Percentiles rank a stretch among this genome's conserved stretches.
Evolutionary conservation across 805 yeast species (phyloP).

Genomic region (Pichia phayaonensis): DNA sequence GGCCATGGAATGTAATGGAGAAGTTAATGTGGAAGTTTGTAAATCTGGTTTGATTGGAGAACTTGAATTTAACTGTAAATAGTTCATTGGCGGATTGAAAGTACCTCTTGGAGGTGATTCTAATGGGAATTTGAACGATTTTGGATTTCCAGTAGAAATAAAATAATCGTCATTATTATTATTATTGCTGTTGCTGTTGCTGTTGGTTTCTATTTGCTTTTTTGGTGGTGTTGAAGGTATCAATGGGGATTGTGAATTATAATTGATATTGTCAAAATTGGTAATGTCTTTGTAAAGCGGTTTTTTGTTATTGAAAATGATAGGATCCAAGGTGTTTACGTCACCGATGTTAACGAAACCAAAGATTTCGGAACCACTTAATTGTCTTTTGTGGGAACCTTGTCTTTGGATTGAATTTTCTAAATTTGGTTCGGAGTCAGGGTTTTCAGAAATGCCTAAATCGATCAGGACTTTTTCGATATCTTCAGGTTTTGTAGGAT

Average conservation of each 20-base stretch:
- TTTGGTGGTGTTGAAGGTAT: background rate
- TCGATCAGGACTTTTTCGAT: constrained; percentile 26
- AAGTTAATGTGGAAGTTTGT: constrained; percentile 7
- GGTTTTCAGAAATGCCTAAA: constrained; percentile 30
- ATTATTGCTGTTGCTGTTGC: background rate
- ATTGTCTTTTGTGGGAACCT: constrained; percentile 46
- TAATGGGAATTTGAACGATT: constrained; percentile 52
- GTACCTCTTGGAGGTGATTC: constrained; percentile 26
- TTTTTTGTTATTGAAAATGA: constrained; percentile 20
- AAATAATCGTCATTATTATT: constrained; percentile 33
- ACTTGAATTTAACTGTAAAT: background rate
- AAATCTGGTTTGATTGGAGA: constrained; percentile 5
- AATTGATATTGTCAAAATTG: constrained; percentile 28
- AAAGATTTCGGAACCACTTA: constrained; percentile 76
- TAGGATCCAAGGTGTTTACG: constrained; percentile 39
- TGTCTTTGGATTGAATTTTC: constrained; percentile 1
- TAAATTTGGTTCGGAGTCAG: background rate
- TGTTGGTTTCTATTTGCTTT: background rate
- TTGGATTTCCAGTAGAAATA: constrained; percentile 35
- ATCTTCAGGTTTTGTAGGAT: constrained; percentile 18
- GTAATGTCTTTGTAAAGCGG: constrained; percentile 30
- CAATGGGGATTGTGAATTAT: background rate
- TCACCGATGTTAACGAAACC: constrained; percentile 57
- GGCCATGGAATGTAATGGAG: constrained; percentile 10
- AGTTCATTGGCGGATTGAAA: background rate